These are phyloP conservation scores for Corymbia citriodora DNA, from an alignment of 441 rosid genomes.

Conservation along the genomic window DNA sequence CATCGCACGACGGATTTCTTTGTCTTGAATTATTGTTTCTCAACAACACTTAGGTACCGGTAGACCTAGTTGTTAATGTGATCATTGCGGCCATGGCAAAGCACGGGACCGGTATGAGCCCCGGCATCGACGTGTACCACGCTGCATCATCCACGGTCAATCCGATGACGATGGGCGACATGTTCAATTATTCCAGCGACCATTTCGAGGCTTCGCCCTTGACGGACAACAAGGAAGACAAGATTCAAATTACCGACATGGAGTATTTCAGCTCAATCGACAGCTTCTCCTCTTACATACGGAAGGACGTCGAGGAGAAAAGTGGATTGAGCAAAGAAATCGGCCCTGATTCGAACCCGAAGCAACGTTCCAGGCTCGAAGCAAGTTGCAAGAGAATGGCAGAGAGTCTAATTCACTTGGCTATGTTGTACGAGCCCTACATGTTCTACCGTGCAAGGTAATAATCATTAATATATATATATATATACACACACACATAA, in stretches of 20 bases:
- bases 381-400: background rate
- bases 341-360: background rate
- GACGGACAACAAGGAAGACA: background rate
- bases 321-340: background rate
- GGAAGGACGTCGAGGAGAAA: background rate
- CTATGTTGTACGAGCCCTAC: background rate
- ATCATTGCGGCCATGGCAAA: background rate
- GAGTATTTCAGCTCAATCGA: background rate
- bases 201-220: background rate
- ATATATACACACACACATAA: too few relatives aligned
- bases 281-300: background rate
- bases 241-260: background rate
- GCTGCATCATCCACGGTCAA: background rate
- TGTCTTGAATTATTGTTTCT: background rate
- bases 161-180: fast-evolving
- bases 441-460: background rate
- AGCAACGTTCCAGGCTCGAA: background rate
- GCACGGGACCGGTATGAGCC: background rate
- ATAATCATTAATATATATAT: too few relatives aligned
- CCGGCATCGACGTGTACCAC: background rate
- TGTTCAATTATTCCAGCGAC: background rate
- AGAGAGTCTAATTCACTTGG: background rate
- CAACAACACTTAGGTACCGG: background rate
- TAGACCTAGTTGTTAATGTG: background rate
- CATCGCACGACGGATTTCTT: fast-evolving